Evolutionary conservation across 2,329 filamentous ascomycete species (phyloP).

Genomic region (Alternaria metachromatica): DNA sequence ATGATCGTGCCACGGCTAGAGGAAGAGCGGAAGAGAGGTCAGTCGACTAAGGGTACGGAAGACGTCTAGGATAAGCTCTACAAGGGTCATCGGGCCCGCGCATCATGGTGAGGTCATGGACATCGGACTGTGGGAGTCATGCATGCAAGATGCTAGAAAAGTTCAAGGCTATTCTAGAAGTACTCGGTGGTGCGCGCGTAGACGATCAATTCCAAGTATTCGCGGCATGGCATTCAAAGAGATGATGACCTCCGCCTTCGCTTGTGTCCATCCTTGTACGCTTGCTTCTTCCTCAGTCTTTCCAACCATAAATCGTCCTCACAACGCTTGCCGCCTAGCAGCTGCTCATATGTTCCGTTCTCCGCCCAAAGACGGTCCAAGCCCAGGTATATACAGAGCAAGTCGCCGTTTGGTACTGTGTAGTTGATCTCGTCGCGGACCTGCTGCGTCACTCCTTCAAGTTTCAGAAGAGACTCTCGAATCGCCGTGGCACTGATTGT

Average conservation of each 20-base stretch:
- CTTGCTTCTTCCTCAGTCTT: neutral
- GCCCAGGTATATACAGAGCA: neutral
- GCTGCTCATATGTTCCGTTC: neutral
- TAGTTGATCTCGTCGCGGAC: neutral
- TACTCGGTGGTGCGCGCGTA: neutral
- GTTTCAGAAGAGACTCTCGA: neutral
- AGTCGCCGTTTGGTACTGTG: neutral
- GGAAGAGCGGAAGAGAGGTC: neutral
- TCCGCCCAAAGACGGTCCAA: neutral
- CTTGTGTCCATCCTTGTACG: neutral
- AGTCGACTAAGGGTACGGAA: conserved; percentile 9
- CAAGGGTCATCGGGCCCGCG: neutral
- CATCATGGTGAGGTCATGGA: neutral
- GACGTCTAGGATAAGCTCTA: neutral
- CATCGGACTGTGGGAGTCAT: neutral
- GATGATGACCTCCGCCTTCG: neutral
- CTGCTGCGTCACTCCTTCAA: neutral
- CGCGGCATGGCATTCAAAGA: neutral
- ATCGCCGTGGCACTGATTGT: neutral
- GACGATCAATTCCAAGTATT: neutral
- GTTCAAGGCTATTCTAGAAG: neutral
- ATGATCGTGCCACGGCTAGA: conserved; percentile 12
- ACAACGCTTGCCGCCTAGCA: neutral
- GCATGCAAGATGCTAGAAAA: neutral
- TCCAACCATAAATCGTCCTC: neutral